phyloP scores from a whole-genome alignment of 768 basidiomycete genomes.

The Lyophyllum semitale region DNA sequence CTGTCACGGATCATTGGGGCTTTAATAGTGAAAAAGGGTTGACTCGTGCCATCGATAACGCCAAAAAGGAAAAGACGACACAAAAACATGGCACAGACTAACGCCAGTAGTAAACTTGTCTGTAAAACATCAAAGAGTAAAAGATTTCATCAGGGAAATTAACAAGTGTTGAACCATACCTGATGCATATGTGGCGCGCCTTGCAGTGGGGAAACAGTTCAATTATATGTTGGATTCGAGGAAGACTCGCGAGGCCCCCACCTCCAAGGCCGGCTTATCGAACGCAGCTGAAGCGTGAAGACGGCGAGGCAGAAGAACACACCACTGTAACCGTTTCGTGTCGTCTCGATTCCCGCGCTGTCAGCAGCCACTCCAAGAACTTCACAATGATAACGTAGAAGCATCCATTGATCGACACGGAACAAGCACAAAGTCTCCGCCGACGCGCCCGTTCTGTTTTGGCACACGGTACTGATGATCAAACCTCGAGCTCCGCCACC shows the following conservation, averaged over 20 bases:
- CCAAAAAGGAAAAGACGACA: conserved; percentile 2
- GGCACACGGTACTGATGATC: no score
- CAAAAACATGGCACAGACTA: conserved; percentile 21
- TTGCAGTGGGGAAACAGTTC: conserved; percentile 39
- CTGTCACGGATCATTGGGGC: conserved; percentile 1
- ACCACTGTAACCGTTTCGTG: conserved; percentile 78
- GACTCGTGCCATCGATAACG: conserved; percentile 39
- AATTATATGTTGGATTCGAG: not conserved
- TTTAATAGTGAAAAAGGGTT: no score
- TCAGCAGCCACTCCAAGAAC: not conserved
- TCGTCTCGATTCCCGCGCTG: conserved; percentile 73
- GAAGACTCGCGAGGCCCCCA: conserved; percentile 20
- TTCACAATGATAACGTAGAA: not conserved
- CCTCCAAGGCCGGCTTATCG: conserved; percentile 69
- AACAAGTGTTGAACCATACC: conserved; percentile 32
- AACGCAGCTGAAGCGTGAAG: conserved; percentile 57
- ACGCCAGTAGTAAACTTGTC: conserved; percentile 70
- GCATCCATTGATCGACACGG: not conserved
- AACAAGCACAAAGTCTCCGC: conserved; percentile 50
- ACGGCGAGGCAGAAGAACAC: conserved; percentile 12
- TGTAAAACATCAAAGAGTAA: conserved; percentile 22
- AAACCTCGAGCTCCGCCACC: no score
- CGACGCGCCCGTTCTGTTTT: no score
- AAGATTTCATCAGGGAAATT: conserved; percentile 1
- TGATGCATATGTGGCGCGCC: conserved; percentile 53